phyloP scores from a whole-genome alignment of 192 early-diverging fungal species.

The Podila epigama region DNA sequence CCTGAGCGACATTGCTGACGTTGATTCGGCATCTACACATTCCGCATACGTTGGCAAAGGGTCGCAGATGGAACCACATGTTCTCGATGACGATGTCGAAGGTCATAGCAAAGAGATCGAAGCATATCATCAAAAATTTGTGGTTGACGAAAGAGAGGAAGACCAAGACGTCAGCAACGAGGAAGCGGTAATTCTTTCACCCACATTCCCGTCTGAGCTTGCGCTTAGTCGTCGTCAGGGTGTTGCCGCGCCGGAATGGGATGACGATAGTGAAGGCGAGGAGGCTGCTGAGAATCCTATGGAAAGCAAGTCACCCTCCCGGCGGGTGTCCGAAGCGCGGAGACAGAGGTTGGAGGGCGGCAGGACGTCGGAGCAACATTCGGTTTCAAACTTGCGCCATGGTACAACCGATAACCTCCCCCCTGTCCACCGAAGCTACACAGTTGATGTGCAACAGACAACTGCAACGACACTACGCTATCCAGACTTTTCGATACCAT shows the following conservation, averaged over 20 bases:
- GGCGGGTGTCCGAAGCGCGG: no score
- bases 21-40: background rate
- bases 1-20: no score
- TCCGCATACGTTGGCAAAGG: background rate
- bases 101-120: background rate
- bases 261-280: conserved; percentile 13
- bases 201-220: conserved; percentile 38
- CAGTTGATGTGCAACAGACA: background rate
- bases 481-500: conserved; percentile 1
- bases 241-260: background rate
- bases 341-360: no score
- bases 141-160: background rate
- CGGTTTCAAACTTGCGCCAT: no score
- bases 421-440: no score
- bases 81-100: conserved; percentile 15
- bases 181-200: no score
- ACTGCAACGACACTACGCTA: background rate
- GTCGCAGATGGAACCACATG: conserved; percentile 17
- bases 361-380: no score
- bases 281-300: background rate
- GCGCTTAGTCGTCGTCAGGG: conserved; percentile 16
- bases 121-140: background rate
- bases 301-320: no score
- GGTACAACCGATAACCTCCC: no score
- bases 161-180: background rate